A percentile compares a stretch with the other conserved stretches of the same genome.
These are phyloP conservation scores for Ascochyta lentis DNA, from an alignment of 2,329 filamentous ascomycete species.

Conservation along the genomic window DNA sequence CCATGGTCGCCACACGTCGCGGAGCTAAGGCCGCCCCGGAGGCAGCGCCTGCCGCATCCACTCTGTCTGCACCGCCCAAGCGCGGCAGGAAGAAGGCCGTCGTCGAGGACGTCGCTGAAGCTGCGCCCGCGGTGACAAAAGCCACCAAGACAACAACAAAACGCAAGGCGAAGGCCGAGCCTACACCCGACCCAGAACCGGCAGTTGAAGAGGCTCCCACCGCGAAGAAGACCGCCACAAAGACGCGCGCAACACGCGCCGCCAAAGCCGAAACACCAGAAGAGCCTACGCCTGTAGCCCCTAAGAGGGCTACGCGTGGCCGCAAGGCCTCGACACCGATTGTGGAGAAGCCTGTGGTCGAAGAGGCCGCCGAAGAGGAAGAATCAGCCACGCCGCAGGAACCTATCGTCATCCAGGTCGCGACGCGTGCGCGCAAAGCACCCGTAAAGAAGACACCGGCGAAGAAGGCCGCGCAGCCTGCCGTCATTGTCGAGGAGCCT, in stretches of 20 bases:
- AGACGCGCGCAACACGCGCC: conserved; percentile 31
- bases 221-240: conserved; percentile 27
- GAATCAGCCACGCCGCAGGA: conserved; percentile 24
- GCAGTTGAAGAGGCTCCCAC: conserved; percentile 18
- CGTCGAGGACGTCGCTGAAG: conserved; percentile 26
- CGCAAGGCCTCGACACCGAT: conserved; percentile 26
- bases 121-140: conserved; percentile 28
- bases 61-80: conserved; percentile 43
- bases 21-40: conserved; percentile 35
- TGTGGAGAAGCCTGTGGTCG: conserved; percentile 20
- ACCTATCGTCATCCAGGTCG: conserved; percentile 30
- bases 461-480: conserved; percentile 19
- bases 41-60: conserved; percentile 30
- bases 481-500: conserved; percentile 20
- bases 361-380: conserved; percentile 13
- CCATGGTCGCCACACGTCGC: conserved; percentile 44
- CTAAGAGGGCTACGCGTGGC: conserved; percentile 35
- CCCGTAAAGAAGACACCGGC: conserved; percentile 27
- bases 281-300: conserved; percentile 24
- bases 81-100: conserved; percentile 38
- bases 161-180: conserved; percentile 29
- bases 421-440: conserved; percentile 35
- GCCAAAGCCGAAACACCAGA: conserved; percentile 27
- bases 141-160: conserved; percentile 30
- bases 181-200: conserved; percentile 15